phyloP scores from a whole-genome alignment of 495 filamentous ascomycete species.

The Cercophora newfieldiana region DNA sequence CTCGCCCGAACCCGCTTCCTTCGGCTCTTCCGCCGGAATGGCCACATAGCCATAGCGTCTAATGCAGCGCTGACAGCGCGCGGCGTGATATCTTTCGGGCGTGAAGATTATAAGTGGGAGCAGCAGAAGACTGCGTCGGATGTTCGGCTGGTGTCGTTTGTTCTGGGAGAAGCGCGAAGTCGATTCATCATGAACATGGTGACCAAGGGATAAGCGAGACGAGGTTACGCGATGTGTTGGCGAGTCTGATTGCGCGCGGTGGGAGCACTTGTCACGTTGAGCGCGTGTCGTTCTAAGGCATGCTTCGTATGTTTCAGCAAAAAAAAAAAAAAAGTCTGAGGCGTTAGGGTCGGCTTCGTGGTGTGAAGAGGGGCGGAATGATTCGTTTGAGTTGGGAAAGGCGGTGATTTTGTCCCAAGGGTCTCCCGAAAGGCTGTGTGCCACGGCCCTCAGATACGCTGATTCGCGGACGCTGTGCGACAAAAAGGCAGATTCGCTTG shows the following conservation, averaged over 20 bases:
- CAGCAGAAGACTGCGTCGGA: background rate
- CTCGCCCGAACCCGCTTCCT: slow-evolving; percentile 44
- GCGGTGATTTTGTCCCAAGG: background rate
- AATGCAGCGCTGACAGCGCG: background rate
- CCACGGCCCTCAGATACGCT: background rate
- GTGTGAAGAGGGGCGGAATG: background rate
- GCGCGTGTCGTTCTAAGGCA: slow-evolving; percentile 3
- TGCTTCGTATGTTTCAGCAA: background rate
- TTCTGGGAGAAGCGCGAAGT: background rate
- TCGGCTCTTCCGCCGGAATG: slow-evolving; percentile 68
- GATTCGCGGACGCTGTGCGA: slow-evolving; percentile 7
- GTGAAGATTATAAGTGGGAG: slow-evolving; percentile 14
- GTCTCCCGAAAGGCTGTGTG: background rate
- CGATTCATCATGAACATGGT: slow-evolving; percentile 30
- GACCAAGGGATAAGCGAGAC: slow-evolving; percentile 5
- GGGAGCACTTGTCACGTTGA: slow-evolving; percentile 1
- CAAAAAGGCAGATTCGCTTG: slow-evolving; percentile 1
- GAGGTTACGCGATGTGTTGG: background rate
- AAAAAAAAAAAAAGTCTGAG: background rate
- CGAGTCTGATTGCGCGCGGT: background rate
- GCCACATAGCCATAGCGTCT: slow-evolving; percentile 69
- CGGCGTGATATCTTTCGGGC: background rate
- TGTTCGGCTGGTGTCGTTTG: background rate
- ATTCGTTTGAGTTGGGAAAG: slow-evolving; percentile 1
- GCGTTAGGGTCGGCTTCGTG: background rate